phyloP scores from a whole-genome alignment of 2,329 filamentous ascomycete genomes.

The Botrytis galanthina region DNA sequence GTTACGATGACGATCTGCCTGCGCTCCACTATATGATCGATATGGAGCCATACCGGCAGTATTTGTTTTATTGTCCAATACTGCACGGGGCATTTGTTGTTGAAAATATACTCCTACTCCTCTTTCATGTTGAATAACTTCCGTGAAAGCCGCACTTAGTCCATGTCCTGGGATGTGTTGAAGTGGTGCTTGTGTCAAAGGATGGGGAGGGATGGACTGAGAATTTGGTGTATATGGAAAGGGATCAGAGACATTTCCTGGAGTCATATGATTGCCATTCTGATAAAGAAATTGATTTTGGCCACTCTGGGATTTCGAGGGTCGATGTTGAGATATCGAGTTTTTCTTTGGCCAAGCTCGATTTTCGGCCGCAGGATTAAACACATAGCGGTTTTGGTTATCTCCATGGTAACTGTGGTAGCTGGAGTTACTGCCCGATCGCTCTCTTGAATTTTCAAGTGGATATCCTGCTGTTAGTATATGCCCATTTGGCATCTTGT shows the following conservation, averaged over 20 bases:
- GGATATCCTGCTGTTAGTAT: slow-evolving; percentile 13
- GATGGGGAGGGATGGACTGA: not conserved
- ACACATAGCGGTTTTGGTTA: not conserved
- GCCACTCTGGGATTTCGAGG: slow-evolving; percentile 17
- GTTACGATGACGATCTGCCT: not conserved
- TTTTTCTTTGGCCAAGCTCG: not conserved
- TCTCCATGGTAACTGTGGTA: slow-evolving; percentile 9
- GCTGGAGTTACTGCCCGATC: slow-evolving; percentile 23
- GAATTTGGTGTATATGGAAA: not conserved
- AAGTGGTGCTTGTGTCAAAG: not conserved
- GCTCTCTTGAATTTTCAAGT: slow-evolving; percentile 12
- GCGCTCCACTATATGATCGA: not conserved
- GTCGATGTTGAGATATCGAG: slow-evolving; percentile 17
- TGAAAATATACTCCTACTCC: slow-evolving; percentile 8
- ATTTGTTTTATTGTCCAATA: not conserved
- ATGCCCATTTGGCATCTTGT: slow-evolving; percentile 8
- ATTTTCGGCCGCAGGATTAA: not conserved
- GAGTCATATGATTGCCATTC: not conserved
- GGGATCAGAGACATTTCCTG: not conserved
- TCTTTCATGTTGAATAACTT: slow-evolving; percentile 19
- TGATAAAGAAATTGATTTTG: not conserved
- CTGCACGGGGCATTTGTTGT: slow-evolving; percentile 8
- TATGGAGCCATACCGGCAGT: too few species aligned
- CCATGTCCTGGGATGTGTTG: not conserved
- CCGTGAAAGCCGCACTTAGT: slow-evolving; percentile 3